Conservation (phyloP, 352 stramenopile genomes). For the Blastocystis sp. region DNA sequence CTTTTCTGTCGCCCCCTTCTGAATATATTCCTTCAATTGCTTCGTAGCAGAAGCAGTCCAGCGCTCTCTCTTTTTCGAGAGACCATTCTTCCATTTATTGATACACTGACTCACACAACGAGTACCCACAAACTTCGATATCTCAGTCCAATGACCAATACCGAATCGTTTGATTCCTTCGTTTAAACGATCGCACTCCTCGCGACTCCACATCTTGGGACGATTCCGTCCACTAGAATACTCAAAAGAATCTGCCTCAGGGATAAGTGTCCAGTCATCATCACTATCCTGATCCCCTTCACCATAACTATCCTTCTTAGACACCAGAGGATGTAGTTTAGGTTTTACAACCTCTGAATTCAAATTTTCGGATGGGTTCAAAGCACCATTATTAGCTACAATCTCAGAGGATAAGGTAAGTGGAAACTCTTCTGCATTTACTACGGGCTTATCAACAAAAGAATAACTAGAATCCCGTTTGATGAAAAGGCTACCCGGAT, state of each 20-base stretch:
- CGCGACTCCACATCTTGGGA: neutral
- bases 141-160: neutral
- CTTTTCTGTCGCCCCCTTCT: neutral
- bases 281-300: neutral
- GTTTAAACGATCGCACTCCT: slow-evolving; percentile 22
- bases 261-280: neutral
- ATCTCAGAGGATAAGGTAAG: no score
- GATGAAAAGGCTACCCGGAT: no score
- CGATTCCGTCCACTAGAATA: neutral
- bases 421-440: no score
- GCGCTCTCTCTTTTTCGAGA: slow-evolving; percentile 20
- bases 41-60: neutral
- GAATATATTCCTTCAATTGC: neutral
- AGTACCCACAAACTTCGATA: slow-evolving; percentile 20
- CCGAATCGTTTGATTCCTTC: neutral
- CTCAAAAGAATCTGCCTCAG: neutral
- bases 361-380: no score
- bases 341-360: no score
- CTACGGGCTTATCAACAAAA: no score
- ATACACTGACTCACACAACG: slow-evolving; percentile 48
- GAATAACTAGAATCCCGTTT: no score
- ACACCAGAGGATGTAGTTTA: no score
- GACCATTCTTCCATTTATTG: slow-evolving; percentile 59
- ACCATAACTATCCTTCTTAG: neutral
- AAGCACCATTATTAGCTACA: no score